Evolutionary conservation across 2,329 filamentous ascomycete genomes (phyloP).

Genomic region (Diplodia intermedia): DNA sequence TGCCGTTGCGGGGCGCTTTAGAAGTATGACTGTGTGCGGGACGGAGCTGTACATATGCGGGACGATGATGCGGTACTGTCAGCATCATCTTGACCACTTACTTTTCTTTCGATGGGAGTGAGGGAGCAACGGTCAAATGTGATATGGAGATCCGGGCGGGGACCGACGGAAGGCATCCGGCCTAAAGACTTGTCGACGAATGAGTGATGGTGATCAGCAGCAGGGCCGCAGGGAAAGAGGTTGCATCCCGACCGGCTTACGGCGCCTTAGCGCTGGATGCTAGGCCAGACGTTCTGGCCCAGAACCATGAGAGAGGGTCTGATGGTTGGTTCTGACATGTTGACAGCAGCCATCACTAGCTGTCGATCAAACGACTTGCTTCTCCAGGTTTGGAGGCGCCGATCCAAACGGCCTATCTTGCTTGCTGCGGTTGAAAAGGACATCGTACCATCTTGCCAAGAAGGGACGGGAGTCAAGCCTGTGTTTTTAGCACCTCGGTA

Average conservation of each 20-base stretch:
- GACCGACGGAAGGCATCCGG: conserved; percentile 17
- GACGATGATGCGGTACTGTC: conserved; percentile 5
- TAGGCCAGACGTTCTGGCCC: neutral
- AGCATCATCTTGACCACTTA: neutral
- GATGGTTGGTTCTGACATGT: neutral
- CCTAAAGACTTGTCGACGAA: neutral
- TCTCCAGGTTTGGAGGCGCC: conserved; percentile 4
- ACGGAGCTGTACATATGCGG: conserved; percentile 13
- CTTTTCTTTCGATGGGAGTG: neutral
- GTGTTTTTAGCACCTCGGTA: neutral
- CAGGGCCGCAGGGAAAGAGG: conserved; percentile 7
- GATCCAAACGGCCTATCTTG: neutral
- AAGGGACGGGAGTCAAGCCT: neutral
- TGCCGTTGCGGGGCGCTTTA: conserved; percentile 12
- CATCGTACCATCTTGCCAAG: neutral
- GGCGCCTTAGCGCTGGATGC: neutral
- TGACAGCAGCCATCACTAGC: neutral
- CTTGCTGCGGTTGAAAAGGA: neutral
- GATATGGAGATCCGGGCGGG: conserved; percentile 24
- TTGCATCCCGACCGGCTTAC: conserved; percentile 16
- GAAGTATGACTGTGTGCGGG: conserved; percentile 30
- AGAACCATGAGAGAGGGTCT: neutral
- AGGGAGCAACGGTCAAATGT: neutral
- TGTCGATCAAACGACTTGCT: neutral
- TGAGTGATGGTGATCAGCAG: conserved; percentile 10